Evolutionary conservation across 1,284 basidiomycete genomes (phyloP).

Genomic region (Salmacisia buchloeana): DNA sequence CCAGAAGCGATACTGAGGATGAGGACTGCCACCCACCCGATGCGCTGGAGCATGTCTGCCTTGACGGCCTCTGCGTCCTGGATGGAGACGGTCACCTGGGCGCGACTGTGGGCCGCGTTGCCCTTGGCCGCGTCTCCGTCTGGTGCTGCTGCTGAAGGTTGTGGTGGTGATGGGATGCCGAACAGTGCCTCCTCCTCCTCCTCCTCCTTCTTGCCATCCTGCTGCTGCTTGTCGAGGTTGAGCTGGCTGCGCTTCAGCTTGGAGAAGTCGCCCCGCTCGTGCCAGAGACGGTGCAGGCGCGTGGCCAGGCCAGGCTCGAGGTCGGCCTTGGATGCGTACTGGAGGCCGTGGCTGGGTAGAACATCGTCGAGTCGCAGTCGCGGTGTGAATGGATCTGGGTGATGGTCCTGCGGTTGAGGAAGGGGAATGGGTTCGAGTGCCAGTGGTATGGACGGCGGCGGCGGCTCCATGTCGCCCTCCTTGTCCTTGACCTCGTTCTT

Average conservation of each 20-base stretch:
- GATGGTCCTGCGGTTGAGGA: slow-evolving; percentile 27
- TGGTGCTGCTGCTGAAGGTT: not conserved
- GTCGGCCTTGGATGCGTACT: not conserved
- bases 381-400: slow-evolving; percentile 26
- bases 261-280: slow-evolving; percentile 8
- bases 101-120: not conserved
- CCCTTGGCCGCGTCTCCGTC: not conserved
- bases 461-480: not conserved
- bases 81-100: not conserved
- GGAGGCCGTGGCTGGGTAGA: not conserved
- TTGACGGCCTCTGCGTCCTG: not conserved
- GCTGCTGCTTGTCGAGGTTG: not conserved
- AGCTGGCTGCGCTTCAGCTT: not conserved
- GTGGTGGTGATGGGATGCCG: not conserved
- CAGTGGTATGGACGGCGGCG: not conserved
- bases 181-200: not conserved
- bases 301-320: not conserved
- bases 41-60: not conserved
- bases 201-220: not conserved
- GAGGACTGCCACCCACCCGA: no score
- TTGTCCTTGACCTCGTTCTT: no score
- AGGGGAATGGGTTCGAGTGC: not conserved
- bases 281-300: slow-evolving; percentile 1
- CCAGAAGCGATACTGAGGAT: no score
- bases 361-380: not conserved